Base-by-base conservation (phyloP, 2,329 filamentous ascomycete genomes). In the Emmonsiellopsis sp. region DNA sequence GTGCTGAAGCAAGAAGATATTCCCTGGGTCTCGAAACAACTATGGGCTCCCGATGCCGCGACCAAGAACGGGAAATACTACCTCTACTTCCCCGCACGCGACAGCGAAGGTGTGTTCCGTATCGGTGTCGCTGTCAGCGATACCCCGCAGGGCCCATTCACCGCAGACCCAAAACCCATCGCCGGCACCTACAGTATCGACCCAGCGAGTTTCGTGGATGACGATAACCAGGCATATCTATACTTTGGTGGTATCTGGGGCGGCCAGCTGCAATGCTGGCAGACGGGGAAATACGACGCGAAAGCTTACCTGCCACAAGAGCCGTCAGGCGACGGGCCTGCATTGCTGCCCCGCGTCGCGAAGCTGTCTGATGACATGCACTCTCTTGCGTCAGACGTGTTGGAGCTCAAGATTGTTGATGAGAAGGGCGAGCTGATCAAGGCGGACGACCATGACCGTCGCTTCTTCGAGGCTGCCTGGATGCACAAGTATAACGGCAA, bases 191-290 rank as follows among this genome's bases (percentile, higher is more conserved):
- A 83, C 71, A 87, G 82, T 62, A 89, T 91, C 63, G 87, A 91
- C 64, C 87, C 87, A 0, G 86, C 87, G 10, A 78, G 76, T 35
- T 88, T 90, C 58, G 85, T 90, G 13, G 87, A 91, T 64, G 81
- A 80, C 44, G 80, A 85, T 59, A 79, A 76, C 8, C 66, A 77
- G 50, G 82, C 79, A 2, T 87, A 86, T 65, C 66, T 87, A 20
- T 91, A 89, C 69, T 89, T 90, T 60, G 87, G 87, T 44, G 87
- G 87, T 0, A 78, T 91, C 20, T 91, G 87, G 87, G 87, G 87
- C 54, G 87, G 87, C 0, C 87, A 91, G 70, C 73, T 91, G 58
- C 86, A 90, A 68, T 89, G 86, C 73, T 91, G 87, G 79, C 75
- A 77, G 59, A 70, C 68, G 31, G 78, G 80, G 35, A 69, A 76